phyloP scores from a whole-genome alignment of 495 filamentous ascomycete species.

The Geopyxis carbonaria region DNA sequence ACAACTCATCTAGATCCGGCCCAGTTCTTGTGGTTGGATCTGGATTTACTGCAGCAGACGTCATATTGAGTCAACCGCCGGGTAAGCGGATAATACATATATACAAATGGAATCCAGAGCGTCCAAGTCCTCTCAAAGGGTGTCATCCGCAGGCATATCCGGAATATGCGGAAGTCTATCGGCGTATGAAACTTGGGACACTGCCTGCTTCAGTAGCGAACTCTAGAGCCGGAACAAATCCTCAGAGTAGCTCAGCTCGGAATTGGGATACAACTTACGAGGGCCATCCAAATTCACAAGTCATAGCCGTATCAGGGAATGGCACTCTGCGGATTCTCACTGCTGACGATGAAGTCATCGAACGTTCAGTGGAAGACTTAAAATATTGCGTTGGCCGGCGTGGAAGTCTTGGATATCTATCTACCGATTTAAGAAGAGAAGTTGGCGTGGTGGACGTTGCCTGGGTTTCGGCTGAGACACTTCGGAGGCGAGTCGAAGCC shows the following conservation, averaged over 20 bases:
- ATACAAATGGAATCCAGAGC: conserved; percentile 44
- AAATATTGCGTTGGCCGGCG: conserved; percentile 47
- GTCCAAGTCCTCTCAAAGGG: conserved; percentile 41
- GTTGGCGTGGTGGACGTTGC: conserved; percentile 29
- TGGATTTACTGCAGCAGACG: conserved; percentile 41
- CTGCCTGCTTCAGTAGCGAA: too few species aligned
- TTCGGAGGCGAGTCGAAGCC: conserved; percentile 37
- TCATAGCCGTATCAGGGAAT: conserved; percentile 29
- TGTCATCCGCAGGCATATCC: conserved; percentile 52
- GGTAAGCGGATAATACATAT: conserved; percentile 42
- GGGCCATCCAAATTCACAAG: conserved; percentile 40
- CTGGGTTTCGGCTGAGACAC: conserved; percentile 37
- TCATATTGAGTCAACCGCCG: conserved; percentile 43
- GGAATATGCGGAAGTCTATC: conserved; percentile 45
- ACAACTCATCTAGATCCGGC: conserved; percentile 4
- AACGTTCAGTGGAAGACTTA: conserved; percentile 33
- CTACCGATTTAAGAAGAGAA: conserved; percentile 33
- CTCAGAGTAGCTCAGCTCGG: neutral
- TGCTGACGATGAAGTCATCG: conserved; percentile 31
- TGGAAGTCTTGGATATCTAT: conserved; percentile 40
- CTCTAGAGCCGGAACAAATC: neutral
- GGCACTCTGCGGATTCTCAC: conserved; percentile 32
- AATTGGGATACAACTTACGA: conserved; percentile 30
- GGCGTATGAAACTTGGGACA: conserved; percentile 48
- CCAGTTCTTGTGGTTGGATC: conserved; percentile 45